Evolutionary conservation across 2,329 filamentous ascomycete genomes (phyloP).

Genomic region (Teratosphaeria gauchensis): DNA sequence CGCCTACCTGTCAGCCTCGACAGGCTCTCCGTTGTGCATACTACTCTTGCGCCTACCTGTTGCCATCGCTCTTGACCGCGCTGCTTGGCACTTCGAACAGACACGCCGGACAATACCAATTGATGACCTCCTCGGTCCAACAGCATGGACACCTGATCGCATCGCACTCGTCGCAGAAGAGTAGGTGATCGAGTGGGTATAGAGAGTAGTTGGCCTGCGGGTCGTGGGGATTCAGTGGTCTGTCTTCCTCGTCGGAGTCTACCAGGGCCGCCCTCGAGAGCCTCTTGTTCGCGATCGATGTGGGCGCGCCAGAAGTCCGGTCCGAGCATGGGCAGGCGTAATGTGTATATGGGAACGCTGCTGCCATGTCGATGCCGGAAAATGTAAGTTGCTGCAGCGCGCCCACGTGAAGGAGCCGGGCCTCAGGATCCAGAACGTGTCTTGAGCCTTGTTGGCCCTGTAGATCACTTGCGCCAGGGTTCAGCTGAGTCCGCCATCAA

Average conservation of each 20-base stretch:
- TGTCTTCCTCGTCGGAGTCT: slow-evolving; percentile 46
- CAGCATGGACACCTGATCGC: slow-evolving; percentile 91
- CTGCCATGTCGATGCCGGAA: background rate
- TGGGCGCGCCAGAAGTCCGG: slow-evolving; percentile 30
- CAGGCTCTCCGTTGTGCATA: background rate
- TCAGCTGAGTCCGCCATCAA: background rate
- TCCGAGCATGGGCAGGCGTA: slow-evolving; percentile 56
- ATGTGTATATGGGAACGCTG: slow-evolving; percentile 50
- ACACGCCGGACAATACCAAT: slow-evolving; percentile 91
- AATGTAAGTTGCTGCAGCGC: background rate
- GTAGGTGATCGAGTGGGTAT: slow-evolving; percentile 82
- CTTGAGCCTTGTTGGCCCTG: background rate
- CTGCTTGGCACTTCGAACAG: slow-evolving; percentile 93
- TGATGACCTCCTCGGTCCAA: slow-evolving; percentile 84
- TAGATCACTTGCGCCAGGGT: background rate
- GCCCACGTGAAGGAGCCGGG: background rate
- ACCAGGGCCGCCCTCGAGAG: slow-evolving; percentile 4
- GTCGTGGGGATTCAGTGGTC: slow-evolving; percentile 76
- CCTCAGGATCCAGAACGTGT: background rate
- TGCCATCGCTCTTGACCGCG: slow-evolving; percentile 84
- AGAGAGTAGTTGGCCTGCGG: slow-evolving; percentile 83
- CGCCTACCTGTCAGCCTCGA: slow-evolving; percentile 3
- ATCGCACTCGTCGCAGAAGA: slow-evolving; percentile 96
- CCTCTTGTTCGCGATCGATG: slow-evolving; percentile 21
- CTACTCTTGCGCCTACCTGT: slow-evolving; percentile 52